Percentiles rank a stretch among this genome's conserved stretches.
Evolutionary conservation across 2,329 filamentous ascomycete species (phyloP).

Genomic region (Aspergillus jensenii): DNA sequence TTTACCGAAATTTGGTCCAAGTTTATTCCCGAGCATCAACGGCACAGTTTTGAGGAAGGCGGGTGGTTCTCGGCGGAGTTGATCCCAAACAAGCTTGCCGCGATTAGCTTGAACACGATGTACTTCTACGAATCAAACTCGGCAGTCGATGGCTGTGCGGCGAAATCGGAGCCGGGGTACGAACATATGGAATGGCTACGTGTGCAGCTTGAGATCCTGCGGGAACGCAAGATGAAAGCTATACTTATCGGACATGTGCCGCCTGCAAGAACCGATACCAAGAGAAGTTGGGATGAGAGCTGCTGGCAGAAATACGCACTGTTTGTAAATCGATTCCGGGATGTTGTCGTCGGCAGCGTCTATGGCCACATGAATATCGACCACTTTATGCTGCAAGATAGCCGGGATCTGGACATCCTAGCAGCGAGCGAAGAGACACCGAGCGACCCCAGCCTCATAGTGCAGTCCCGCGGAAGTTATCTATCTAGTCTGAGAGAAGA

Average conservation of each 20-base stretch:
- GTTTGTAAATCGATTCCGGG: constrained; percentile 86
- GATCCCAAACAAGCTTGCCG: constrained; percentile 78
- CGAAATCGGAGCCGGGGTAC: constrained; percentile 79
- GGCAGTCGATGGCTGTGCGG: constrained; percentile 84
- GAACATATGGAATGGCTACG: constrained; percentile 96
- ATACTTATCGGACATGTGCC: constrained; percentile 94
- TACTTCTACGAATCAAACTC: constrained; percentile 95
- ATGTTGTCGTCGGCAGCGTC: constrained; percentile 75
- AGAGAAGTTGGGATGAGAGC: constrained; percentile 90
- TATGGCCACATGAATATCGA: constrained; percentile 99
- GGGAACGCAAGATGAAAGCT: constrained; percentile 84
- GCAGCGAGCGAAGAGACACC: constrained; percentile 26
- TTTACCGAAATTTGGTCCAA: constrained; percentile 77
- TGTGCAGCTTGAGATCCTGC: constrained; percentile 80
- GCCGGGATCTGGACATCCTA: constrained; percentile 67
- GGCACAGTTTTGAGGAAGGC: constrained; percentile 85
- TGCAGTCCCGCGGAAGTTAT: constrained; percentile 73
- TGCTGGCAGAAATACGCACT: constrained; percentile 98
- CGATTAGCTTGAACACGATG: constrained; percentile 93
- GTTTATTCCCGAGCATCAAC: constrained; percentile 90
- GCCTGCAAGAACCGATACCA: constrained; percentile 79
- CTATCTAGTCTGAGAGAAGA: constrained; percentile 71
- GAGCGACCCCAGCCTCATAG: constrained; percentile 35
- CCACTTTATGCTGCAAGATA: constrained; percentile 92
- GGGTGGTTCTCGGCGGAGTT: constrained; percentile 96